These are phyloP conservation scores for Suhomyces chickasaworum DNA, from an alignment of 1,139 yeast species.

Conservation along the genomic window DNA sequence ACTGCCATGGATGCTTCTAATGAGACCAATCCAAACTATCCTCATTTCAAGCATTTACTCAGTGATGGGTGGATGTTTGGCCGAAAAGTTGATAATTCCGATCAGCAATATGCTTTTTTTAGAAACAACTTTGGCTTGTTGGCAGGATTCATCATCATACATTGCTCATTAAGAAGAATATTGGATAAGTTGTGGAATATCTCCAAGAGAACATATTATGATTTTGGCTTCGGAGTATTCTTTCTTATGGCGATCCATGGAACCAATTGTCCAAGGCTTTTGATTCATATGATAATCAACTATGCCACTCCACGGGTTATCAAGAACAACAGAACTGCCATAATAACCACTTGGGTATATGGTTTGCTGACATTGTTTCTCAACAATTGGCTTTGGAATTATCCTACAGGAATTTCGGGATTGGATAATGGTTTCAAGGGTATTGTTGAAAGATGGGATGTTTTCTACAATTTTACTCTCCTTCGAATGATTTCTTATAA, in stretches of 20 bases:
- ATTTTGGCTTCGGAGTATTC: constrained; percentile 66
- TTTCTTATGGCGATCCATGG: constrained; percentile 85
- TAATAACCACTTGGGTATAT: constrained; percentile 65
- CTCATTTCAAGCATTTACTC: constrained; percentile 59
- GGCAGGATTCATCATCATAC: constrained; percentile 54
- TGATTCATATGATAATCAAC: constrained; percentile 57
- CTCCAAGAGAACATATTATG: constrained; percentile 56
- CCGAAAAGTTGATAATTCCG: constrained; percentile 85
- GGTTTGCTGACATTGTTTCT: constrained; percentile 75
- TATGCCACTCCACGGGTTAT: constrained; percentile 54
- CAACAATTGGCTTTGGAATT: constrained; percentile 66
- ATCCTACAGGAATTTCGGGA: constrained; percentile 52
- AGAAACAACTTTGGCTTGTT: constrained; percentile 75
- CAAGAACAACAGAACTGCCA: constrained; percentile 32
- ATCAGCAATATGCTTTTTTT: constrained; percentile 84
- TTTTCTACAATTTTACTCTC: constrained; percentile 86
- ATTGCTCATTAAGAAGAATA: constrained; percentile 50
- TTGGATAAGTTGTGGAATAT: constrained; percentile 24
- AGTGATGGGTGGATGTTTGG: constrained; percentile 78
- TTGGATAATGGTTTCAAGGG: constrained; percentile 69
- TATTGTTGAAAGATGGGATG: constrained; percentile 90
- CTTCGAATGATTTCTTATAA: constrained; percentile 83
- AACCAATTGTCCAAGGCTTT: constrained; percentile 61
- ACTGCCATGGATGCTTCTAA: constrained; percentile 83
- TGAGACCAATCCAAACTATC: constrained; percentile 76